Evolutionary conservation across 495 filamentous ascomycete species (phyloP).

Genomic region (Trichoderma parareesei): DNA sequence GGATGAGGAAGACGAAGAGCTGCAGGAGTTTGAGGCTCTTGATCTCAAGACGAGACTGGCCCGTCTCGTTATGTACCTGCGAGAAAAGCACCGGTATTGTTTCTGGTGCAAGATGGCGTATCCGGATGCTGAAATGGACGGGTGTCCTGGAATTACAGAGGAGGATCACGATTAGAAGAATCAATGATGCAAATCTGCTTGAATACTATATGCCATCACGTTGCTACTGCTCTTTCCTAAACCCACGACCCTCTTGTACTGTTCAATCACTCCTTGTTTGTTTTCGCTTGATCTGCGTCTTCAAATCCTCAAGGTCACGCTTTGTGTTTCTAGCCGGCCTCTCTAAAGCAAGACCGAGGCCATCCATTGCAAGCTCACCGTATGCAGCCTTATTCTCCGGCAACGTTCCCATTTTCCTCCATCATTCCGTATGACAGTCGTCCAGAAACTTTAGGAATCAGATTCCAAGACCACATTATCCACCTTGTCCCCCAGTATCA

Average conservation of each 20-base stretch:
- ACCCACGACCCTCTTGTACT: not conserved
- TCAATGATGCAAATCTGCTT: not conserved
- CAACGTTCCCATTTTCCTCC: not conserved
- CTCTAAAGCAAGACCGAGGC: no score
- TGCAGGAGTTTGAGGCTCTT: constrained; percentile 75
- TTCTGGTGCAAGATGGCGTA: constrained; percentile 95
- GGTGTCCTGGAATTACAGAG: constrained; percentile 83
- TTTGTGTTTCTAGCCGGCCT: no score
- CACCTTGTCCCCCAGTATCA: not conserved
- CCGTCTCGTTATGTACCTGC: constrained; percentile 57
- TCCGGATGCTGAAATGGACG: constrained; percentile 61
- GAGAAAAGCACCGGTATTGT: constrained; percentile 71
- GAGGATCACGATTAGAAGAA: constrained; percentile 73
- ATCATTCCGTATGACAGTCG: no score
- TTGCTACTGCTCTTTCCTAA: no score
- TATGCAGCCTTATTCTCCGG: not conserved
- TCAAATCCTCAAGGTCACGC: no score
- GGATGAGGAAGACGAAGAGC: constrained; percentile 74
- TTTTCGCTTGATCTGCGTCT: no score
- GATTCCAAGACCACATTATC: not conserved
- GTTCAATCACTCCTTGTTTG: not conserved
- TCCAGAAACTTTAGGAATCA: not conserved
- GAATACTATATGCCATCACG: no score
- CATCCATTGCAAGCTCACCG: not conserved
- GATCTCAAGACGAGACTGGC: constrained; percentile 54